phyloP scores from a whole-genome alignment of 169 alveolate species.

The Cyclospora cayetanensis region DNA sequence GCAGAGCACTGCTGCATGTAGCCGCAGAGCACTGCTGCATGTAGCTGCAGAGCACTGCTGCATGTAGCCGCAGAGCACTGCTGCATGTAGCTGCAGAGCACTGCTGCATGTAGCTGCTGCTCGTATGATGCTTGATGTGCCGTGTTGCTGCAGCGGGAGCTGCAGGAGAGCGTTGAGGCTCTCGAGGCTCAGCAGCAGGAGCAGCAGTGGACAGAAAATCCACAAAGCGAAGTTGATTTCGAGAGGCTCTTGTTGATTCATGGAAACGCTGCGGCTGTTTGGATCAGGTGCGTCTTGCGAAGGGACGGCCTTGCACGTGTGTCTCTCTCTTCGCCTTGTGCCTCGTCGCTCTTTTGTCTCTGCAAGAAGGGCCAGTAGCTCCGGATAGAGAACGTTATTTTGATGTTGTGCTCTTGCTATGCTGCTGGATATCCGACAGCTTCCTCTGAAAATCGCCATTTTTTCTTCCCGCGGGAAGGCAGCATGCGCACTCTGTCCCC shows the following conservation, averaged over 20 bases:
- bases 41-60: slow-evolving; percentile 14
- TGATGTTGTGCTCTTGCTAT: background rate
- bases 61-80: background rate
- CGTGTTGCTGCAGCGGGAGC: slow-evolving; percentile 45
- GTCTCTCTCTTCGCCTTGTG: no score
- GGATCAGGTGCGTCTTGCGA: slow-evolving; percentile 74
- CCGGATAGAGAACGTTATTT: background rate
- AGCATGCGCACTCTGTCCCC: background rate
- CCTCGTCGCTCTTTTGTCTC: background rate
- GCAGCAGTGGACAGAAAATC: slow-evolving; percentile 64
- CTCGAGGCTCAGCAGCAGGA: slow-evolving; percentile 33
- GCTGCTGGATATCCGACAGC: background rate
- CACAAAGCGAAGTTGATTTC: slow-evolving; percentile 77
- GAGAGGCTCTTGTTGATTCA: slow-evolving; percentile 78
- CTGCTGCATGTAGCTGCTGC: background rate
- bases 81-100: background rate
- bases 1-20: background rate
- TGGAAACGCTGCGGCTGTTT: slow-evolving; percentile 80
- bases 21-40: background rate
- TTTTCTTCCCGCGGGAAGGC: background rate
- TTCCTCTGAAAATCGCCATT: background rate
- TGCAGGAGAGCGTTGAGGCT: background rate
- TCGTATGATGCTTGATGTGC: background rate
- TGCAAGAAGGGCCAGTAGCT: background rate
- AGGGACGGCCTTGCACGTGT: background rate